These are phyloP conservation scores for Zymoseptoria pseudotritici DNA, from an alignment of 2,329 filamentous ascomycete species.

Conservation along the genomic window DNA sequence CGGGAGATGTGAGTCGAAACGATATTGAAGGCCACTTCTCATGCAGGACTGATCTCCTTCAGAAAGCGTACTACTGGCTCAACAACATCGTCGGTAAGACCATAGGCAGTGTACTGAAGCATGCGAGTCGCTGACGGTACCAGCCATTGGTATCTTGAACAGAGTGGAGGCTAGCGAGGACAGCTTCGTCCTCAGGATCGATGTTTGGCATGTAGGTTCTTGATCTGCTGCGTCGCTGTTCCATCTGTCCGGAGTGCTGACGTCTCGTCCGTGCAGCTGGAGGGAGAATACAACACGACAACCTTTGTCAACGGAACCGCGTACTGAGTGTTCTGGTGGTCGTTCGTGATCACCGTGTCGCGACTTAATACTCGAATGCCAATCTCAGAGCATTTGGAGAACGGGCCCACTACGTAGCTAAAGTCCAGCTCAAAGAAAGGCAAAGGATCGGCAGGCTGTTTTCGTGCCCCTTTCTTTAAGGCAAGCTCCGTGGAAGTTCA, in stretches of 20 bases:
- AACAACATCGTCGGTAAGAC: conserved; percentile 28
- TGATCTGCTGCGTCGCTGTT: neutral
- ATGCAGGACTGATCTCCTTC: neutral
- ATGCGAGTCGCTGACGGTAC: neutral
- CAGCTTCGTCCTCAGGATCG: conserved; percentile 18
- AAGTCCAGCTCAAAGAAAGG: too few species aligned
- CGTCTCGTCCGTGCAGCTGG: conserved; percentile 6
- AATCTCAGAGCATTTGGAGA: neutral
- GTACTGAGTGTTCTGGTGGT: conserved; percentile 9
- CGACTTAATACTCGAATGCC: neutral
- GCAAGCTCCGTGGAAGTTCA: too few species aligned
- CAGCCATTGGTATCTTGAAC: conserved; percentile 16
- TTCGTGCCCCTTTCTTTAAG: too few species aligned
- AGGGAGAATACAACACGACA: conserved; percentile 10
- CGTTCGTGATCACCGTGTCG: neutral
- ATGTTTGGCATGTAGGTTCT: conserved; percentile 25
- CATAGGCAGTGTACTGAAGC: neutral
- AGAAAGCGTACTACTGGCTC: conserved; percentile 28
- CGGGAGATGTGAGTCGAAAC: conserved; percentile 22
- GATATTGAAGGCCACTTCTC: neutral
- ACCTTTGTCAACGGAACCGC: conserved; percentile 16
- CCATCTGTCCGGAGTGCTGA: neutral
- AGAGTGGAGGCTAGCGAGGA: conserved; percentile 8
- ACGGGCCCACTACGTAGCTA: too few species aligned
- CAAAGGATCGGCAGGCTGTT: too few species aligned